Evolutionary conservation across 805 yeast species (phyloP), one percentile per base, ranked within the genome.

Genomic region (Lipomyces anomalus): DNA sequence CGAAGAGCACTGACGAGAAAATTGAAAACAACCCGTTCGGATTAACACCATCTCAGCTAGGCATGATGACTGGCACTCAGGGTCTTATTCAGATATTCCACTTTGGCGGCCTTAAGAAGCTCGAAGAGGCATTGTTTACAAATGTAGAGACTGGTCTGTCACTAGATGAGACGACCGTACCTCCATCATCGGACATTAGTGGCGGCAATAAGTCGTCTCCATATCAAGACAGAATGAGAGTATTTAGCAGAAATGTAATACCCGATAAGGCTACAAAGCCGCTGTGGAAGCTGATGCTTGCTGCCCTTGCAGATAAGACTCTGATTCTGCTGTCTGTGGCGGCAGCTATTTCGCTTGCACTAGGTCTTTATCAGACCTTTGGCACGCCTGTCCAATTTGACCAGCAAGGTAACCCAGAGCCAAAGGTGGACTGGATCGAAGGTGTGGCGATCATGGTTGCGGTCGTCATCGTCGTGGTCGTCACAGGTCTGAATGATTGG

Each of bases 401-500:
- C 63, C 79, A 75, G 4, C 85, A 86, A 53, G 95, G 95, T 22
- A 72, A 78, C 20, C 71, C 78, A 18, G 64, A 79, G 44, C 96
- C 97, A 16, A 77, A 80, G 58, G 94, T 92, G 26, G 95, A 90
- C 59, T 92, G 97, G 97, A 95, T 94, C 39, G 99, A 92, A 70
- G 99, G 99, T 57, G 95, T 89, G 32, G 99, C 98, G 34, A 92
- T 92, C 61, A 76, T 92, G 56, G 83, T 83, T 3, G 99, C 99
- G 18, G 84, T 92, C 21, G 59, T 78, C 3, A 90, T 92, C 48
- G 97, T 92, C 28, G 95, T 90, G 3, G 54, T 86, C 2, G 98
- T 94, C 11, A 95, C 97, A 40, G 92, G 96, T 1, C 82, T 78
- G n/a, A 92, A 92, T 64, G 98, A 92, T 67, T 92, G 84, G 70